Evolutionary conservation across 2,329 filamentous ascomycete species (phyloP), one percentile per base, ranked within the genome.

Genomic region (Aspergillus melleus): DNA sequence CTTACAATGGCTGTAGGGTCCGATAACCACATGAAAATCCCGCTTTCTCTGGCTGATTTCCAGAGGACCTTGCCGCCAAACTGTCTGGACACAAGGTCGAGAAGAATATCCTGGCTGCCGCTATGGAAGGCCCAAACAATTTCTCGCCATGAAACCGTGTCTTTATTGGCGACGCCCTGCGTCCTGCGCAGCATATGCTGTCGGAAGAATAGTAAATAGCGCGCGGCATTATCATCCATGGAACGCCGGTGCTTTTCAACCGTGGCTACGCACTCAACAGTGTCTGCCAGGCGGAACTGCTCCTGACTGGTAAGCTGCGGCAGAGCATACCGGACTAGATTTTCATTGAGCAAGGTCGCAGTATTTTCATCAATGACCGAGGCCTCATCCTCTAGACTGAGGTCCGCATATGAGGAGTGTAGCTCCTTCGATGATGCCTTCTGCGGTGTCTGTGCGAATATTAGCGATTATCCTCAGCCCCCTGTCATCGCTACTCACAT

Each of bases 11-110:
- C 88, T 57, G 84, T 85, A 19, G 83, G 76, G 74, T 97, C 93
- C 0, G 87, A 86, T 64, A 99, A 83, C 94, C 95, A 99, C 88
- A 97, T 94, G 71, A 96, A 97, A 57, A 98, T 83, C 11, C 95
- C 95, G 65, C 90, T 91, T 72, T 96, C 90, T 51, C 90, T 84
- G 1, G 94, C 95, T 68, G 93, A 85, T 63, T 90, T 85, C 95
- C 95, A 99, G 6, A 89, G 79, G 79, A 98, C 83, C 60, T 86
- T 88, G 1, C 89, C 89, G 64, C 92, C 89, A 67, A 90, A 92
- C 68, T 96, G 91, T 20, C 86, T 82, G 11, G 88, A 87, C 10
- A 96, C 89, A 67, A 96, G 88, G 72, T 96, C 91, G 1, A 90
- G 81, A 19, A 98, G 80, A 44, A 98, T 93, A 71, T 98, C 94